These are phyloP conservation scores for Erucastrum elatum DNA, from an alignment of 345 rosid genomes.

Conservation along the genomic window DNA sequence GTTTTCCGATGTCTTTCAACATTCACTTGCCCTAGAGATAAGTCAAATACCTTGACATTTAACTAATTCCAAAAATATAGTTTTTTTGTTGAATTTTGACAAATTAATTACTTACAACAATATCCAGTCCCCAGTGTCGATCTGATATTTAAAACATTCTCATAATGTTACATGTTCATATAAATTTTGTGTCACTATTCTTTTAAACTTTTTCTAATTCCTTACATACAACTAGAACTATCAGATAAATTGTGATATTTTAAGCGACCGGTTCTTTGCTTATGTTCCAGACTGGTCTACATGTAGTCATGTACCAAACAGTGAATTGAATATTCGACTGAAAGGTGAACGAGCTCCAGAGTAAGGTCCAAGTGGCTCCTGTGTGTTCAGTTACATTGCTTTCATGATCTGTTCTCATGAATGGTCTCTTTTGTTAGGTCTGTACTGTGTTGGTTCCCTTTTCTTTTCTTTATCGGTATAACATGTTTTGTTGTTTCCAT, in stretches of 20 bases:
- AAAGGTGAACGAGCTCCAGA: background rate
- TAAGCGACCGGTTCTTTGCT: background rate
- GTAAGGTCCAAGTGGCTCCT: constrained; percentile 24
- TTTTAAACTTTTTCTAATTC: background rate
- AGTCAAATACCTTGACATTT: constrained; percentile 18
- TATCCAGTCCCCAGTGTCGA: too few relatives aligned
- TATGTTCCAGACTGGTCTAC: background rate
- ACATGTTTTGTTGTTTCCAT: constrained; percentile 31
- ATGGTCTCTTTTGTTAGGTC: constrained; percentile 10
- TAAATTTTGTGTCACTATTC: background rate
- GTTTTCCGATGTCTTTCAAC: constrained; percentile 17
- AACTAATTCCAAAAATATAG: background rate
- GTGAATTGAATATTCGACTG: background rate
- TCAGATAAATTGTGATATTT: too few relatives aligned
- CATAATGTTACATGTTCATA: background rate
- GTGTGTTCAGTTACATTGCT: constrained; percentile 19
- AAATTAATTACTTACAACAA: background rate
- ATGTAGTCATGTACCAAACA: background rate
- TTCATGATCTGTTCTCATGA: constrained; percentile 21
- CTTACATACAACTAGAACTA: background rate
- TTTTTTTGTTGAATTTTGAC: background rate
- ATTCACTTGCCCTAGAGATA: constrained; percentile 6
- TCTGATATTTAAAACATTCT: too few relatives aligned
- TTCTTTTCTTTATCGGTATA: constrained; percentile 7
- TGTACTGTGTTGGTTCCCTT: constrained; percentile 9